These are phyloP conservation scores for Rhizoclosmatium sp. DNA, from an alignment of 192 early-diverging fungal genomes.

Conservation along the genomic window DNA sequence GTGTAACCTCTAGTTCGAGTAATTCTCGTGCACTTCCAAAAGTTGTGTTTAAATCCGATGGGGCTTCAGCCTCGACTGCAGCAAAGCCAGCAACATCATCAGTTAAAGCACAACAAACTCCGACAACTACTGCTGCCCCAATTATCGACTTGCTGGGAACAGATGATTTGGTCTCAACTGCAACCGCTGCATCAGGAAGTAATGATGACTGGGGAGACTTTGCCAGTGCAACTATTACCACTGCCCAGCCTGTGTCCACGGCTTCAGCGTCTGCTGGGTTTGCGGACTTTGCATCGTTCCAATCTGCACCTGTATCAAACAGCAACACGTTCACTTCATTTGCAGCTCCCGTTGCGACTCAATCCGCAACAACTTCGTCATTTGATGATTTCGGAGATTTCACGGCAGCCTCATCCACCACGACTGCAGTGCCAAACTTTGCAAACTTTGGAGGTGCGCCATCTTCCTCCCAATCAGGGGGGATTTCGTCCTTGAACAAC, in stretches of 20 bases:
- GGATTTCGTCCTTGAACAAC: background rate
- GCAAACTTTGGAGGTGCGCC: background rate
- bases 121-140: constrained; percentile 37
- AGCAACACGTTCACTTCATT: constrained; percentile 24
- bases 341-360: background rate
- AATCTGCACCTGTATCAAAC: constrained; percentile 41
- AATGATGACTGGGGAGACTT: constrained; percentile 81
- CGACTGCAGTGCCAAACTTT: background rate
- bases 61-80: constrained; percentile 24
- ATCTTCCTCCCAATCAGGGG: background rate
- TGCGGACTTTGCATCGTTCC: constrained; percentile 76
- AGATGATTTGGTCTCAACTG: constrained; percentile 45
- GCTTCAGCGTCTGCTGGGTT: constrained; percentile 7
- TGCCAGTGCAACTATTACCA: constrained; percentile 46
- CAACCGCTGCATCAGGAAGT: background rate
- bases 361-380: background rate
- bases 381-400: constrained; percentile 81
- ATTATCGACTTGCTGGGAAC: constrained; percentile 74
- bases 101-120: constrained; percentile 31
- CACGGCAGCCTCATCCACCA: constrained; percentile 44
- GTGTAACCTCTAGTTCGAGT: background rate
- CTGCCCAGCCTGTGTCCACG: constrained; percentile 26
- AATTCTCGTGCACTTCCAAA: constrained; percentile 22
- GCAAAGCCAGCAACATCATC: constrained; percentile 24
- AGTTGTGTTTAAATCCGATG: constrained; percentile 23